A percentile compares a stretch with the other conserved stretches of the same genome.
Conservation (phyloP, 805 yeast species). For the Metschnikowia kunwiensis region DNA sequence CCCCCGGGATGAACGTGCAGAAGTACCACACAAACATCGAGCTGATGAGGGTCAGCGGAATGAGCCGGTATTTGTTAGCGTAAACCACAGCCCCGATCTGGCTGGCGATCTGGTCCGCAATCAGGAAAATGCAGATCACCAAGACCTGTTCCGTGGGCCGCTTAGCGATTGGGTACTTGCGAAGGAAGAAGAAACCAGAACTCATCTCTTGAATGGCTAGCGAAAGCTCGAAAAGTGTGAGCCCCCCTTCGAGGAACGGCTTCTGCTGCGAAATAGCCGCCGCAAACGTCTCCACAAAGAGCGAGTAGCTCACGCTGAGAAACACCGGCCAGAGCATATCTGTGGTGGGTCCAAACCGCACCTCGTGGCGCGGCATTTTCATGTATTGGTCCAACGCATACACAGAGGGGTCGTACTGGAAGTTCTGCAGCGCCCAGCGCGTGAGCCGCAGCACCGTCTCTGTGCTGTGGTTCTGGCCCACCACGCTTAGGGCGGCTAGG, state of each 20-base stretch:
- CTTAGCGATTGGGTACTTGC: slow-evolving; percentile 18
- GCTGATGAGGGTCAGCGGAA: slow-evolving; percentile 64
- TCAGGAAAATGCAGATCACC: slow-evolving; percentile 51
- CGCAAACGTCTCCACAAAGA: slow-evolving; percentile 63
- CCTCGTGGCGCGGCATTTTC: slow-evolving; percentile 27
- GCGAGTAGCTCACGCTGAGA: slow-evolving; percentile 55
- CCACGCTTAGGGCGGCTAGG: slow-evolving; percentile 32
- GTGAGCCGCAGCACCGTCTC: slow-evolving; percentile 11
- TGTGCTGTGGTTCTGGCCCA: slow-evolving; percentile 10
- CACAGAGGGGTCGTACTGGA: slow-evolving; percentile 12
- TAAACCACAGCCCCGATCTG: slow-evolving; percentile 62
- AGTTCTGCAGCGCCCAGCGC: slow-evolving; percentile 6
- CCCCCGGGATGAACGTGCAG: slow-evolving; percentile 36
- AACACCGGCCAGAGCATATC: slow-evolving; percentile 57
- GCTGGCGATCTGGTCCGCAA: slow-evolving; percentile 55
- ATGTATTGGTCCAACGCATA: slow-evolving; percentile 26
- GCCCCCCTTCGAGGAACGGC: slow-evolving; percentile 62
- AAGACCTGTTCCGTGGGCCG: slow-evolving; percentile 54
- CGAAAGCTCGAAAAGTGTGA: slow-evolving; percentile 73
- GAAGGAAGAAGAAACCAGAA: slow-evolving; percentile 30
- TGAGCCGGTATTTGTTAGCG: slow-evolving; percentile 51
- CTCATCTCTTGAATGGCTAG: slow-evolving; percentile 72
- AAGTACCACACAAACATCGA: slow-evolving; percentile 36
- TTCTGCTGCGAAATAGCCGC: slow-evolving; percentile 52
- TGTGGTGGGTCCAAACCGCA: slow-evolving; percentile 48